A percentile compares a stretch with the other conserved stretches of the same genome.
Conservation (phyloP, 495 filamentous ascomycete genomes). For the Aspergillus mulundensis region DNA sequence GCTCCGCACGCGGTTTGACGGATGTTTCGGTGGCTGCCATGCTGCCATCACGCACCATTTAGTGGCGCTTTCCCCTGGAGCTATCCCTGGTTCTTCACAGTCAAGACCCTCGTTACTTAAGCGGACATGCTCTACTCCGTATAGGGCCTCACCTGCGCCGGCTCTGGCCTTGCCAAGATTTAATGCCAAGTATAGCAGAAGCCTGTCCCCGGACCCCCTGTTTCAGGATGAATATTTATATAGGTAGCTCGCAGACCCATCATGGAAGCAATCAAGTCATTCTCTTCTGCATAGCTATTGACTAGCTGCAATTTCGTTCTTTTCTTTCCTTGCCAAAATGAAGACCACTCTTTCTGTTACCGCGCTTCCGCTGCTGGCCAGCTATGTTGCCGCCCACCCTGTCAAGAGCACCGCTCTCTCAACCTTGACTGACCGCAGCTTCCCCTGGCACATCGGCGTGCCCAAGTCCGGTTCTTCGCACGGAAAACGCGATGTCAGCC, state of each 20-base stretch:
- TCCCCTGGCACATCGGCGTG: conserved; percentile 4
- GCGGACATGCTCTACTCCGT: neutral
- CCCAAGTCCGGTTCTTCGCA: neutral
- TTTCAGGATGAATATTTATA: neutral
- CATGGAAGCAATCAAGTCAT: neutral
- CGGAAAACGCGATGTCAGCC: conserved; percentile 2
- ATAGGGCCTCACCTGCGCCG: neutral
- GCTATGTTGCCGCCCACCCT: conserved; percentile 13
- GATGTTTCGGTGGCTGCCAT: neutral
- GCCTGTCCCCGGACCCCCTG: neutral
- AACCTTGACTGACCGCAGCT: neutral
- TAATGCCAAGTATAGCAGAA: neutral
- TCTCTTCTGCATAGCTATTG: conserved; percentile 7
- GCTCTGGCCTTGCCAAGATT: neutral
- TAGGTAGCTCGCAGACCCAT: neutral
- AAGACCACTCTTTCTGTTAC: conserved; percentile 14
- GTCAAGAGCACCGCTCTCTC: neutral
- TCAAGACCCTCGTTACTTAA: neutral
- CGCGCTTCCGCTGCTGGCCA: conserved; percentile 21
- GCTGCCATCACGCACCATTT: neutral
- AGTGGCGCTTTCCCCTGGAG: too few species aligned
- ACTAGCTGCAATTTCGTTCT: conserved; percentile 2
- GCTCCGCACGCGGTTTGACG: neutral
- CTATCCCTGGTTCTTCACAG: neutral
- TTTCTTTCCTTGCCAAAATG: conserved; percentile 7